Conservation (phyloP, 2,329 filamentous ascomycete genomes). For the Akanthomyces uredinophilus region DNA sequence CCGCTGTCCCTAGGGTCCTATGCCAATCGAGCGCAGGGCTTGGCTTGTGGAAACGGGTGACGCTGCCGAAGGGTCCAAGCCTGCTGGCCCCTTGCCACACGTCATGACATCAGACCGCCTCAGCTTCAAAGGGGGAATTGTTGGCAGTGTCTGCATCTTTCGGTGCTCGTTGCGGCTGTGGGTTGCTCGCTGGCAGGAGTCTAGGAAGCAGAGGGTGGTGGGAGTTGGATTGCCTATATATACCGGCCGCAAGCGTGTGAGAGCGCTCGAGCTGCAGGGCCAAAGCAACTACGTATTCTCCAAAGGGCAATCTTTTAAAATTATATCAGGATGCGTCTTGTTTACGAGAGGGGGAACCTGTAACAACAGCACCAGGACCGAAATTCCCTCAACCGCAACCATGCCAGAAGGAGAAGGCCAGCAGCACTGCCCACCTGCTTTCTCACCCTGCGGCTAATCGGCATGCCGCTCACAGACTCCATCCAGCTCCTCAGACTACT, state of each 20-base stretch:
- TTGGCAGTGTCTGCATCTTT: background rate
- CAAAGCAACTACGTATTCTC: too few relatives aligned
- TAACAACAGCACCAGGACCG: background rate
- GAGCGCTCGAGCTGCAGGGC: too few relatives aligned
- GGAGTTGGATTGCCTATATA: too few relatives aligned
- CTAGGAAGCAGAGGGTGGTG: too few relatives aligned
- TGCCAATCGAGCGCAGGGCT: constrained; percentile 7
- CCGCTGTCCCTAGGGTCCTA: background rate
- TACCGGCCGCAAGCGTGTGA: too few relatives aligned
- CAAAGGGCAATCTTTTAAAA: too few relatives aligned
- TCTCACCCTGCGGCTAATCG: constrained; percentile 1
- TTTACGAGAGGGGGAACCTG: too few relatives aligned
- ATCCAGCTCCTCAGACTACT: background rate
- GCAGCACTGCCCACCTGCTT: background rate
- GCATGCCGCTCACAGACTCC: constrained; percentile 9
- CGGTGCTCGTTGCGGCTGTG: too few relatives aligned
- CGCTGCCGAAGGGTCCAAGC: constrained; percentile 12
- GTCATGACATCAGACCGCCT: constrained; percentile 13
- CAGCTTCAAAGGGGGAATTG: background rate
- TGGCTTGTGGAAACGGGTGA: constrained; percentile 13
- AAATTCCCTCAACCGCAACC: constrained; percentile 5
- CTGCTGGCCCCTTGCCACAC: constrained; percentile 4
- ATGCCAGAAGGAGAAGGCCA: constrained; percentile 8
- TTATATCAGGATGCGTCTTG: too few relatives aligned
- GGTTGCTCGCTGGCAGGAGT: background rate